phyloP scores from a whole-genome alignment of 345 rosid genomes.

The Aquilaria yunnanensis region DNA sequence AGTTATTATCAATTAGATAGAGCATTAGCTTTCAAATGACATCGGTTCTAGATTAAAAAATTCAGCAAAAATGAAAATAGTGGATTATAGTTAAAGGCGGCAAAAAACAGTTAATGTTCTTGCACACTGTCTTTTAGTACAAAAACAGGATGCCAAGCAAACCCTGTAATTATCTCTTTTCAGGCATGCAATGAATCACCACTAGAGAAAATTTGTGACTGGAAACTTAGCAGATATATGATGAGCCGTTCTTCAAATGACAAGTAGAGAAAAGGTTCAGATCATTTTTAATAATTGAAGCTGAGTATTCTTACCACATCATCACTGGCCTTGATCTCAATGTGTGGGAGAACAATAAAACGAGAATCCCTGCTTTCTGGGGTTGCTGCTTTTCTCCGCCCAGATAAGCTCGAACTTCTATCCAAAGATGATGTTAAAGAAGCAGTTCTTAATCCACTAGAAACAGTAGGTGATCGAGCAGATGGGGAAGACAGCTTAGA shows the following conservation, averaged over 20 bases:
- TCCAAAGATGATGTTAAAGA: constrained; percentile 58
- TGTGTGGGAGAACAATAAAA: constrained; percentile 87
- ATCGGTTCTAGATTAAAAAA: no score
- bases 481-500: constrained; percentile 64
- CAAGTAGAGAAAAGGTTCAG: neutral
- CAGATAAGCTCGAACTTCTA: constrained; percentile 64
- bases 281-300: neutral
- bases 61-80: no score
- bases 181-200: no score
- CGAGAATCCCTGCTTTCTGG: constrained; percentile 73
- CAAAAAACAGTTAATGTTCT: no score
- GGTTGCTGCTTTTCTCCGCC: constrained; percentile 48
- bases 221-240: no score
- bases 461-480: constrained; percentile 52
- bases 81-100: no score
- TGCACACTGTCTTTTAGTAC: no score
- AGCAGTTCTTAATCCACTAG: constrained; percentile 60
- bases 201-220: no score
- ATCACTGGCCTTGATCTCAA: constrained; percentile 88
- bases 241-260: neutral
- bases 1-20: no score
- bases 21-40: no score
- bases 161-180: no score
- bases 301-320: constrained; percentile 64
- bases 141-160: no score